phyloP scores from a whole-genome alignment of 495 filamentous ascomycete genomes.

The Penicillium soppii region DNA sequence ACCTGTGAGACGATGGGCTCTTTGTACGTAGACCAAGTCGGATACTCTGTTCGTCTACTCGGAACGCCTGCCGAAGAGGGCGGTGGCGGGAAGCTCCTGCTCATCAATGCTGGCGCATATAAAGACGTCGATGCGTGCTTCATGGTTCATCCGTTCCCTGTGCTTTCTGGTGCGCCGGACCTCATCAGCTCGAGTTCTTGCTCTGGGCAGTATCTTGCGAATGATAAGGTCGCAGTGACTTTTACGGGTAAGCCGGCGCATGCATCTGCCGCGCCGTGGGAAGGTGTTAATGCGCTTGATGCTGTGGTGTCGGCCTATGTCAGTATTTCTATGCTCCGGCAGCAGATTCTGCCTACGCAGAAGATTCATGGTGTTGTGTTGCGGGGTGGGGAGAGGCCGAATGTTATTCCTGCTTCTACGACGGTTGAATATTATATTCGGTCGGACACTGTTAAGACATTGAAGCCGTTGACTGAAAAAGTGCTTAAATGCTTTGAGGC shows the following conservation, averaged over 20 bases:
- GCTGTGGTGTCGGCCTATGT: conserved; percentile 62
- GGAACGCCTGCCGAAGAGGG: conserved; percentile 47
- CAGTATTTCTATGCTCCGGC: conserved; percentile 56
- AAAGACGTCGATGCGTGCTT: conserved; percentile 45
- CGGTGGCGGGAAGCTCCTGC: conserved; percentile 45
- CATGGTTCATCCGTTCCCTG: conserved; percentile 54
- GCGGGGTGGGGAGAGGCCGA: conserved; percentile 43
- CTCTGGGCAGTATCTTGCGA: conserved; percentile 49
- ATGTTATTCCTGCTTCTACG: conserved; percentile 54
- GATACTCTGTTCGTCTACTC: conserved; percentile 33
- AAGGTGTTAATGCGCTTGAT: conserved; percentile 65
- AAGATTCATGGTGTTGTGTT: conserved; percentile 47
- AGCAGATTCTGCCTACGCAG: conserved; percentile 53
- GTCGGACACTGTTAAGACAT: conserved; percentile 38
- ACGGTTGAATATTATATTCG: conserved; percentile 57
- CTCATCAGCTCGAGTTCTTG: conserved; percentile 27
- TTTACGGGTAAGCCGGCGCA: conserved; percentile 52
- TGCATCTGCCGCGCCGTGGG: conserved; percentile 60
- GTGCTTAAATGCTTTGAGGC: conserved; percentile 57
- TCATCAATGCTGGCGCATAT: conserved; percentile 52
- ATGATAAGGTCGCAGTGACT: conserved; percentile 45
- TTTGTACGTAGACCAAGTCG: conserved; percentile 1
- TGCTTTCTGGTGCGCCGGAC: conserved; percentile 22
- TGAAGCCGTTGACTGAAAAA: conserved; percentile 46
- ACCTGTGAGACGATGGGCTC: conserved; percentile 32